Conservation (phyloP, 2,329 filamentous ascomycete species). For the Aspergillus alliaceus region DNA sequence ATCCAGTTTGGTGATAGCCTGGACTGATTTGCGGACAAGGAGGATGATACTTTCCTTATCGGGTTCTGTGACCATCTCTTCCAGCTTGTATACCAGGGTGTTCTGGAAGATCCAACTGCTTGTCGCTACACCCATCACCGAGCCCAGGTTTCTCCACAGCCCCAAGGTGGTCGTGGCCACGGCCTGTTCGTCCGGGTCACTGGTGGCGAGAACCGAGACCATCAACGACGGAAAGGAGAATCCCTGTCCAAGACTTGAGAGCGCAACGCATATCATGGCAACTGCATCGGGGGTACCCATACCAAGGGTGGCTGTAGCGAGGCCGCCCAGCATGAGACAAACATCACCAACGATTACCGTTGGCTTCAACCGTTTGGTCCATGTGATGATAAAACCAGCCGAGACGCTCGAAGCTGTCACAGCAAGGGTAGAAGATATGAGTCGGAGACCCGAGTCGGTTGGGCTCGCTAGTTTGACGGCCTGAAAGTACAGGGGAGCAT, state of each 20-base stretch:
- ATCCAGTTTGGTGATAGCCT: constrained; percentile 48
- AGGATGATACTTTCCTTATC: constrained; percentile 56
- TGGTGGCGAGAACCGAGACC: constrained; percentile 62
- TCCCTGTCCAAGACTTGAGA: constrained; percentile 59
- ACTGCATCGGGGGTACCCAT: constrained; percentile 52
- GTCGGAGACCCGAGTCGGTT: constrained; percentile 70
- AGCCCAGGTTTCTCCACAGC: constrained; percentile 70
- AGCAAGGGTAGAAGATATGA: constrained; percentile 63
- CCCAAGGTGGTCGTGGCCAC: constrained; percentile 70
- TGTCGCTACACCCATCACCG: constrained; percentile 70
- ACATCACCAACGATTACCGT: constrained; percentile 55
- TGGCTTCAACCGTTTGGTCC: constrained; percentile 60
- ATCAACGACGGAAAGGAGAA: constrained; percentile 66
- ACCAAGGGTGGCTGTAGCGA: constrained; percentile 52
- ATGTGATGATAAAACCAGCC: constrained; percentile 64
- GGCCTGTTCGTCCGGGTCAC: constrained; percentile 62
- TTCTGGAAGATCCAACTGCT: constrained; percentile 75
- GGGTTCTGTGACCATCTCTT: constrained; percentile 57
- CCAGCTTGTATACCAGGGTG: constrained; percentile 61
- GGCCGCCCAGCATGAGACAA: constrained; percentile 52
- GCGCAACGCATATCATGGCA: constrained; percentile 60
- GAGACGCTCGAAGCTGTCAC: constrained; percentile 56
- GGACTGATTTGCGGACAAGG: constrained; percentile 52
- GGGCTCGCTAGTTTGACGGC: constrained; percentile 69
- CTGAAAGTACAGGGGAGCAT: constrained; percentile 74